phyloP scores from a whole-genome alignment of 192 early-diverging fungal genomes.

The Bifiguratus adelaidae region DNA sequence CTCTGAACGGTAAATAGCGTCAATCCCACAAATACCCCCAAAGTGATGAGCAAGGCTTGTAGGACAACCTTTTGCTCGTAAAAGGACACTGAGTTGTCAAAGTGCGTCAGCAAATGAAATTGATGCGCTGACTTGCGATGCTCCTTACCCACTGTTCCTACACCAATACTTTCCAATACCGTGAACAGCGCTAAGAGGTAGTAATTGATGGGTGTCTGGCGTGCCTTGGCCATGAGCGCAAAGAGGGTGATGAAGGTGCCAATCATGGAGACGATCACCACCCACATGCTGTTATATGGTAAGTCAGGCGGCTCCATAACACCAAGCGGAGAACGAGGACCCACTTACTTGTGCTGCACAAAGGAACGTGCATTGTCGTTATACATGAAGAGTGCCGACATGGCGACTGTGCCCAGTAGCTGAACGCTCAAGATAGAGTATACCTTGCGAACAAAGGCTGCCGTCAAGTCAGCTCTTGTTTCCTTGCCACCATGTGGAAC shows the following conservation, averaged over 20 bases:
- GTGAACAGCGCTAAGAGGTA: constrained; percentile 53
- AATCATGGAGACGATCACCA: constrained; percentile 38
- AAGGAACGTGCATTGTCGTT: constrained; percentile 32
- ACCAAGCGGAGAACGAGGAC: not conserved
- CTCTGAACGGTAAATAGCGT: constrained; percentile 74
- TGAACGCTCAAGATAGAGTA: constrained; percentile 60
- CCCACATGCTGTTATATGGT: constrained; percentile 44
- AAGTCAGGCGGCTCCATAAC: too few relatives aligned
- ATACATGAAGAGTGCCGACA: constrained; percentile 47
- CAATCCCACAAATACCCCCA: constrained; percentile 57
- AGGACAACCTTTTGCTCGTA: constrained; percentile 52
- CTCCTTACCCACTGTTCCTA: constrained; percentile 24
- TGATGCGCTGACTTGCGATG: not conserved
- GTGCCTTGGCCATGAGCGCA: constrained; percentile 42
- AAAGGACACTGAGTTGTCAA: constrained; percentile 39
- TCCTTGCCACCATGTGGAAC: too few relatives aligned
- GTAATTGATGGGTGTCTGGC: constrained; percentile 52
- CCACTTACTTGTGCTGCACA: constrained; percentile 35
- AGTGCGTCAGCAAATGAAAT: not conserved
- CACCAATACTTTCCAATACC: constrained; percentile 26
- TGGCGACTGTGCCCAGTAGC: constrained; percentile 40
- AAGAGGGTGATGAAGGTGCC: constrained; percentile 34
- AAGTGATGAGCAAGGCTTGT: constrained; percentile 65
- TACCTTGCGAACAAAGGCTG: constrained; percentile 60
- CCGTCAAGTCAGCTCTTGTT: too few relatives aligned